phyloP scores from a whole-genome alignment of 2,329 filamentous ascomycete genomes.

The Mycosphaerella arachidis region DNA sequence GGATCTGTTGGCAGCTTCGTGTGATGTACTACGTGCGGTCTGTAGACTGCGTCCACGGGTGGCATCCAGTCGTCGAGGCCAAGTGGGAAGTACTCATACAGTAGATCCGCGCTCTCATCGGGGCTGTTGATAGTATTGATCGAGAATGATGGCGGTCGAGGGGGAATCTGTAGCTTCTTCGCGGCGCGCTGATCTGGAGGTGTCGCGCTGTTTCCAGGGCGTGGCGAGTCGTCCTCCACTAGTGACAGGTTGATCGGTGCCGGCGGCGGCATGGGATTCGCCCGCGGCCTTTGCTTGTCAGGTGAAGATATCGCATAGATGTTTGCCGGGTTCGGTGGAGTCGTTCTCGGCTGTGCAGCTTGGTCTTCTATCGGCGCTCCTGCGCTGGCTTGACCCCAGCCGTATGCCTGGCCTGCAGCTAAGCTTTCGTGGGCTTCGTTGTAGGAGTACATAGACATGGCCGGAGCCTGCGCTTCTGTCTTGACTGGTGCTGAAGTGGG shows the following conservation, averaged over 20 bases:
- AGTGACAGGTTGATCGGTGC: conserved; percentile 53
- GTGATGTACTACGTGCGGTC: conserved; percentile 91
- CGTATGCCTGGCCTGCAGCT: conserved; percentile 40
- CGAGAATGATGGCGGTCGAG: conserved; percentile 43
- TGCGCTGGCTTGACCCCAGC: conserved; percentile 35
- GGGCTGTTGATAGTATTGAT: conserved; percentile 56
- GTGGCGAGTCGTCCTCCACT: conserved; percentile 50
- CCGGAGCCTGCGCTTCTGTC: conserved; percentile 34
- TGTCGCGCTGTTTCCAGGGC: conserved; percentile 23
- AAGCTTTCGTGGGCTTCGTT: conserved; percentile 40
- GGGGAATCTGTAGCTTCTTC: conserved; percentile 30
- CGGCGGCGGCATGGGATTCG: conserved; percentile 38
- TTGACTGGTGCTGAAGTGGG: conserved; percentile 31
- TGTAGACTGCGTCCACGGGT: conserved; percentile 82
- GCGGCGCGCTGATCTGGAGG: conserved; percentile 21
- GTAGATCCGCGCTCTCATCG: conserved; percentile 70
- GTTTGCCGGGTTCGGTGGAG: conserved; percentile 14
- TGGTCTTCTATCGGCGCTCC: conserved; percentile 35
- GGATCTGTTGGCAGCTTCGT: conserved; percentile 53
- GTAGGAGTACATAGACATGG: conserved; percentile 36
- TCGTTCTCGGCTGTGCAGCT: conserved; percentile 34
- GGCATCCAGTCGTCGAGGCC: conserved; percentile 91
- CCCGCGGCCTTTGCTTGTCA: conserved; percentile 43
- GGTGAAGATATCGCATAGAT: conserved; percentile 44
- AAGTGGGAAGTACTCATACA: conserved; percentile 94